Evolutionary conservation across 164 flowering plant genomes (phyloP).

Genomic region (Nymphaea thermarum): DNA sequence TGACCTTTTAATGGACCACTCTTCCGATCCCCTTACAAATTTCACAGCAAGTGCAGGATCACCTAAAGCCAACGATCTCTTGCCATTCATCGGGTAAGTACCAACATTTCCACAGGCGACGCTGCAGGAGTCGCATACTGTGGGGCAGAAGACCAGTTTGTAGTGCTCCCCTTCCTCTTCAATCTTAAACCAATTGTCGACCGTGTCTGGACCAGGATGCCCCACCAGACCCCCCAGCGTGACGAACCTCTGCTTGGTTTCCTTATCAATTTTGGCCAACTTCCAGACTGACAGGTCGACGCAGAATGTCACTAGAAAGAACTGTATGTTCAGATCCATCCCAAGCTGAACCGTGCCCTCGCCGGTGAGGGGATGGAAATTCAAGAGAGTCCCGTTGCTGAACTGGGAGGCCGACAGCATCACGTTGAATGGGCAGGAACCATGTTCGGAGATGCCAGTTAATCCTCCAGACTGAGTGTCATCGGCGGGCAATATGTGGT

Average conservation of each 20-base stretch:
- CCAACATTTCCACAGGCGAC: conserved; percentile 32
- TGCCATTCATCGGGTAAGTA: conserved; percentile 15
- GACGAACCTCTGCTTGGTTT: neutral
- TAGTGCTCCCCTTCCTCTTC: conserved; percentile 6
- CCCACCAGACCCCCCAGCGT: neutral
- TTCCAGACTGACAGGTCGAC: conserved; percentile 1
- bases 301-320: neutral
- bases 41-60: conserved; percentile 19
- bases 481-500: neutral
- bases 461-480: neutral
- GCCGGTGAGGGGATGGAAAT: neutral
- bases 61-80: conserved; percentile 20
- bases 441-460: neutral
- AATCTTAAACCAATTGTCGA: conserved; percentile 2
- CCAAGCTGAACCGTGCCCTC: neutral
- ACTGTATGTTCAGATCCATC: conserved; percentile 2
- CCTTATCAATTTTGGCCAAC: neutral
- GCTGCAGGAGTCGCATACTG: conserved; percentile 17
- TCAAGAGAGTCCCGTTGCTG: neutral
- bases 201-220: neutral
- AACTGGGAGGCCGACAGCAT: neutral
- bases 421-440: neutral
- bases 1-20: no score
- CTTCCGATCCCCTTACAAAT: conserved; percentile 2
- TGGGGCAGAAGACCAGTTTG: conserved; percentile 27